These are phyloP conservation scores for Penicillium janthinellum DNA, from an alignment of 2,329 filamentous ascomycete species.

Conservation along the genomic window DNA sequence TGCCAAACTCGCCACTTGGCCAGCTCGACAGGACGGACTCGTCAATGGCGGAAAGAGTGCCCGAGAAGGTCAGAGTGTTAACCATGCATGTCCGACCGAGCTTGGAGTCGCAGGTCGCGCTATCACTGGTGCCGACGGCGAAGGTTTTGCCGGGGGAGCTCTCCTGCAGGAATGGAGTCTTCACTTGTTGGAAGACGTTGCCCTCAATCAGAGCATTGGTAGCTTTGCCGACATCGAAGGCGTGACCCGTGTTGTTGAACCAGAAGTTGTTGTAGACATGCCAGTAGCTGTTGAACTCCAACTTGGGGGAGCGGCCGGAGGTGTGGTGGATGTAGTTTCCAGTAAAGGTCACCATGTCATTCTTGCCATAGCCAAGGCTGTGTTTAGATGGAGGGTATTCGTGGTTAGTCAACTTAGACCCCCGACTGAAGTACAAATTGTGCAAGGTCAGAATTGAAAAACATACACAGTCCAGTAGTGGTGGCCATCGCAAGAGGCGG, in stretches of 20 bases:
- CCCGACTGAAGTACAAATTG: background rate
- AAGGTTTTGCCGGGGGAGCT: conserved; percentile 31
- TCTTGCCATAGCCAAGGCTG: conserved; percentile 55
- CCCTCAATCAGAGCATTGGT: conserved; percentile 46
- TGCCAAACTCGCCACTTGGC: conserved; percentile 34
- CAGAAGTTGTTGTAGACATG: conserved; percentile 51
- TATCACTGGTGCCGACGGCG: conserved; percentile 25
- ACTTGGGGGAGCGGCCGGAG: conserved; percentile 59
- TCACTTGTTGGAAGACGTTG: conserved; percentile 49
- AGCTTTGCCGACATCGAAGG: conserved; percentile 42
- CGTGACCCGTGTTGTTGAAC: conserved; percentile 47
- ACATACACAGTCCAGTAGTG: conserved; percentile 59
- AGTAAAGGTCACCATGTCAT: conserved; percentile 60
- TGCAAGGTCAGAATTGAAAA: background rate
- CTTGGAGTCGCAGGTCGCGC: conserved; percentile 25
- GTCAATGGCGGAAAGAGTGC: conserved; percentile 32
- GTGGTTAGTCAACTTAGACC: background rate
- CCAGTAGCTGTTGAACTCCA: conserved; percentile 56
- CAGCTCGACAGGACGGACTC: conserved; percentile 32
- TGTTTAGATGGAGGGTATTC: no score
- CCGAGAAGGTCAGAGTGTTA: conserved; percentile 34
- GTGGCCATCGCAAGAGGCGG: conserved; percentile 58
- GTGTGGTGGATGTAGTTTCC: conserved; percentile 63
- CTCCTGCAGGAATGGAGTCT: conserved; percentile 38
- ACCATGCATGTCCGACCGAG: conserved; percentile 33